Conservation (phyloP, 176 grass and related monocot species). For the Oropetium thomaeum region DNA sequence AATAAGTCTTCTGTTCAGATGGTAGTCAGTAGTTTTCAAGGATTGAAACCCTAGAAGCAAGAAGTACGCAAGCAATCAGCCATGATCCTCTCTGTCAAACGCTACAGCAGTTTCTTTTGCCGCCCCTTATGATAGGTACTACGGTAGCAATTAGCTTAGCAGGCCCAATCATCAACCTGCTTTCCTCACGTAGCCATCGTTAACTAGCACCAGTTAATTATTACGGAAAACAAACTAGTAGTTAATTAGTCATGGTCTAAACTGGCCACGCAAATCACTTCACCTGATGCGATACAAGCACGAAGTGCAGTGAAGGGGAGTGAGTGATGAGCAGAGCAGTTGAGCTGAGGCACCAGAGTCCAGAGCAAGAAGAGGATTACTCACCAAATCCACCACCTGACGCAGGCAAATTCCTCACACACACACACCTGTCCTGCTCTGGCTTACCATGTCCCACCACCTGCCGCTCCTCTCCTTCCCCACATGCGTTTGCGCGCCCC, state of each 20-base stretch:
- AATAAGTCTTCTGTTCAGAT: background rate
- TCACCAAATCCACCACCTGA: constrained; percentile 28
- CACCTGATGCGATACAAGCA: background rate
- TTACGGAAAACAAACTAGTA: no score
- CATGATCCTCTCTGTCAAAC: constrained; percentile 14
- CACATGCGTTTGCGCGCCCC: background rate
- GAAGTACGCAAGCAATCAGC: background rate
- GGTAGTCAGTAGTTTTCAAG: constrained; percentile 38
- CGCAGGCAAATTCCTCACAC: background rate
- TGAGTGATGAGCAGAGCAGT: background rate
- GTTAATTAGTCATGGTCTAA: no score
- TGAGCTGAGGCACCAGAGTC: background rate
- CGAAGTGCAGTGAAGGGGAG: background rate
- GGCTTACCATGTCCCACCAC: constrained; percentile 44
- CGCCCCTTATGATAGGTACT: no score
- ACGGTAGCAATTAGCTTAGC: background rate
- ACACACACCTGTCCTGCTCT: background rate
- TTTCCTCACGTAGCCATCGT: background rate
- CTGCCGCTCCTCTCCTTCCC: background rate
- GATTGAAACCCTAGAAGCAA: background rate
- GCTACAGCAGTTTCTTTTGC: background rate
- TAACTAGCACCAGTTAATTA: background rate
- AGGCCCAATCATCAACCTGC: background rate
- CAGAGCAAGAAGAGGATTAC: background rate
- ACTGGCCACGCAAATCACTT: background rate